Percentiles rank a stretch among this genome's conserved stretches.
Evolutionary conservation across 2,329 filamentous ascomycete species (phyloP).

Genomic region (Aspergillus viridinutans): DNA sequence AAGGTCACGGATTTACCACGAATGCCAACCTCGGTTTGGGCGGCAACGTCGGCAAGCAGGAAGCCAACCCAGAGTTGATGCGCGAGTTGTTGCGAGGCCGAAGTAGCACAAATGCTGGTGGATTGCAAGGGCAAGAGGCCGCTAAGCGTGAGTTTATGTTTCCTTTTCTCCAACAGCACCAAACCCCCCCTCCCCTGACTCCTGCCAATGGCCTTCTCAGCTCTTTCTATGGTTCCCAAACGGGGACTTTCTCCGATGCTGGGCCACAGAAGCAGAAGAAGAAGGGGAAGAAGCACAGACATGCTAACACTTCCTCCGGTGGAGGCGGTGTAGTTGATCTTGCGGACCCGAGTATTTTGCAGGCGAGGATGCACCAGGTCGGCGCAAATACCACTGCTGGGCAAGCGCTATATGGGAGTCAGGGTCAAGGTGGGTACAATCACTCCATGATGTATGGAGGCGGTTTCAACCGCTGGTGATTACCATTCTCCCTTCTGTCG

Average conservation of each 20-base stretch:
- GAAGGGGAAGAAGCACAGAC: conserved; percentile 99
- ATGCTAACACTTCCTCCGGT: conserved; percentile 99
- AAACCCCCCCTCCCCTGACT: conserved; percentile 83
- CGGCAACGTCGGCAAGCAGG: conserved; percentile 61
- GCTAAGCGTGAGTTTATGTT: conserved; percentile 98
- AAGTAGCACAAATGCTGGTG: conserved; percentile 55
- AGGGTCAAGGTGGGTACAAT: conserved; percentile 90
- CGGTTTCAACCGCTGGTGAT: conserved; percentile 65
- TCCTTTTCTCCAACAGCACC: conserved; percentile 86
- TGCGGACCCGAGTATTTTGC: conserved; percentile 99
- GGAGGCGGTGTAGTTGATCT: conserved; percentile 99
- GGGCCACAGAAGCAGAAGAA: conserved; percentile 95
- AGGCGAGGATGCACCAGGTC: conserved; percentile 91
- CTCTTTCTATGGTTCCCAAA: conserved; percentile 84
- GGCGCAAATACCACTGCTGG: conserved; percentile 68
- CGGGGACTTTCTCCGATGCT: conserved; percentile 84
- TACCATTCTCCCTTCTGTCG: conserved; percentile 16
- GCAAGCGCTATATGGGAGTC: conserved; percentile 85
- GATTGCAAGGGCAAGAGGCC: conserved; percentile 72
- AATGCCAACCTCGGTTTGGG: conserved; percentile 61
- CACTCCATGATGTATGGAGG: conserved; percentile 73
- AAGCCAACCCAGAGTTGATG: conserved; percentile 69
- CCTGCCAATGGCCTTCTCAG: conserved; percentile 85
- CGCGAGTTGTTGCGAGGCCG: conserved; percentile 75
- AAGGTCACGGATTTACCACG: conserved; percentile 75